phyloP scores from a whole-genome alignment of 1,284 basidiomycete species.

The Cryptococcus sp. region DNA sequence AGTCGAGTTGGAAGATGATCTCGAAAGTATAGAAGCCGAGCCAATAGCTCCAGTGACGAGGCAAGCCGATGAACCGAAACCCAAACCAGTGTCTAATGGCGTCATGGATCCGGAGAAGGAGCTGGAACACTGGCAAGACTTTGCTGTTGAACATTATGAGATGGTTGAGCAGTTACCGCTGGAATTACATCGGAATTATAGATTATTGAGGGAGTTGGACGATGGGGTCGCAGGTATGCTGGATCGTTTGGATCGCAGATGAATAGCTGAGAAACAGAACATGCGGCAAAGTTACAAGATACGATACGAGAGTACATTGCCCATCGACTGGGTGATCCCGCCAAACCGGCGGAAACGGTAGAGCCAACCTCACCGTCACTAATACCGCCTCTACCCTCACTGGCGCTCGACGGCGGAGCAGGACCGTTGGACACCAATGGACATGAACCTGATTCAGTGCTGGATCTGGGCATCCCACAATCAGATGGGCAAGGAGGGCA shows the following conservation, averaged over 20 bases:
- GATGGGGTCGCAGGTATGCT: slow-evolving; percentile 60
- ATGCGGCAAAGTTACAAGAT: not conserved
- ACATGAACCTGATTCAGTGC: not conserved
- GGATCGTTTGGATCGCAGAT: not conserved
- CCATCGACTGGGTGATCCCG: not conserved
- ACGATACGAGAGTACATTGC: not conserved
- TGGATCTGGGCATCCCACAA: slow-evolving; percentile 13
- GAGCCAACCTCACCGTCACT: not conserved
- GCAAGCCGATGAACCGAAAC: not conserved
- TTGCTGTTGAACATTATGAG: slow-evolving; percentile 75
- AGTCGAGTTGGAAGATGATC: not conserved
- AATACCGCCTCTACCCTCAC: not conserved
- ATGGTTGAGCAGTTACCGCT: slow-evolving; percentile 81
- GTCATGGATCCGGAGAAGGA: slow-evolving; percentile 24
- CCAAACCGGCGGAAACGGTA: not conserved
- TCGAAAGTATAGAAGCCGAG: not conserved
- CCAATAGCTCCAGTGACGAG: not conserved
- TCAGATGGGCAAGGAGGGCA: slow-evolving; percentile 27
- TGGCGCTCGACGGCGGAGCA: not conserved
- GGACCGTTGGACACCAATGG: not conserved
- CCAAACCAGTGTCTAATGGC: not conserved
- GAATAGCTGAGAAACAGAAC: not conserved
- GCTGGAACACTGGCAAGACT: slow-evolving; percentile 64
- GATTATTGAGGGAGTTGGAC: slow-evolving; percentile 76
- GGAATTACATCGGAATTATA: slow-evolving; percentile 72